phyloP scores from a whole-genome alignment of 176 grass and related monocot species.

The Calamus simplicifolius region DNA sequence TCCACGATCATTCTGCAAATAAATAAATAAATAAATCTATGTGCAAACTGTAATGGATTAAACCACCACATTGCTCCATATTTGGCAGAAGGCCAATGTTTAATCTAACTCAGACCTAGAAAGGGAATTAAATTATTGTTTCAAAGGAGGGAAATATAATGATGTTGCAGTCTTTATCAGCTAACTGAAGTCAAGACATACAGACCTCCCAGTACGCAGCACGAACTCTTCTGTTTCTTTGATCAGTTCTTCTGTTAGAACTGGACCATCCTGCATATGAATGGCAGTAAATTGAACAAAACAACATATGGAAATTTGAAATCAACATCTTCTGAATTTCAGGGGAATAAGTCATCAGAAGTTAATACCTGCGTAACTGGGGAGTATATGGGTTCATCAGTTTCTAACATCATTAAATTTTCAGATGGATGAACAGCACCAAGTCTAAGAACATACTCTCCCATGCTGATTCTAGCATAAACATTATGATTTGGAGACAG shows the following conservation, averaged over 20 bases:
- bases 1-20: too few relatives aligned
- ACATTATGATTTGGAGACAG: constrained; percentile 25
- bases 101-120: too few relatives aligned
- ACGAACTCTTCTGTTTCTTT: constrained; percentile 98
- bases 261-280: constrained; percentile 73
- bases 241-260: constrained; percentile 96
- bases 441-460: constrained; percentile 70
- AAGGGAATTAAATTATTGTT: too few relatives aligned
- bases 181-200: not conserved
- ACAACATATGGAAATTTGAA: not conserved
- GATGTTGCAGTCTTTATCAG: too few relatives aligned
- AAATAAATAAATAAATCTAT: too few relatives aligned
- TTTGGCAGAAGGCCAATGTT: too few relatives aligned
- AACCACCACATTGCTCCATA: too few relatives aligned
- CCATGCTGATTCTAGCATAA: constrained; percentile 51
- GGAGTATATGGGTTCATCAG: constrained; percentile 73
- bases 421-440: constrained; percentile 47
- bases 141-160: too few relatives aligned
- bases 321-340: not conserved
- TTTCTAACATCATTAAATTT: constrained; percentile 82
- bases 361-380: constrained; percentile 69
- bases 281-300: not conserved
- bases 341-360: not conserved
- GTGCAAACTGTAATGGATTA: too few relatives aligned
- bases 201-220: constrained; percentile 83